These are phyloP conservation scores for Trametes hirsuta DNA, from an alignment of 1,284 basidiomycete species.

Conservation along the genomic window DNA sequence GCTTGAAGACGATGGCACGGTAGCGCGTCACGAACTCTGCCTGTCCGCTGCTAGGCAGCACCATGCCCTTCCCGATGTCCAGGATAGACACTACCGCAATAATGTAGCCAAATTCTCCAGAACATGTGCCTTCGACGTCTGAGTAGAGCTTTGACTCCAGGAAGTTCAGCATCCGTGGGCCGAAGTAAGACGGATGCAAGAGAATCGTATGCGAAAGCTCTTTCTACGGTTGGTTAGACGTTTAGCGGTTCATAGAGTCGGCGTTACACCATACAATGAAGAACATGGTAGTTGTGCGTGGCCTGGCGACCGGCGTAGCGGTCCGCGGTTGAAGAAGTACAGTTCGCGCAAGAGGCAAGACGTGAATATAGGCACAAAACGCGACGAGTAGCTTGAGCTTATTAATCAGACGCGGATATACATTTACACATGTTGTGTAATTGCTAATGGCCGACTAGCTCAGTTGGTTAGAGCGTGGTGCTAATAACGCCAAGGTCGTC, in stretches of 20 bases:
- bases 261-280: constrained; percentile 63
- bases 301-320: background rate
- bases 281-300: constrained; percentile 57
- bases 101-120: constrained; percentile 95
- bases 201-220: constrained; percentile 95
- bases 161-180: constrained; percentile 92
- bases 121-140: constrained; percentile 97
- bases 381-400: no score
- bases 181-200: constrained; percentile 97
- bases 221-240: constrained; percentile 58
- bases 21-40: constrained; percentile 93
- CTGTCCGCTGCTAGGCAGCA: constrained; percentile 90
- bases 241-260: background rate
- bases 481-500: constrained; percentile 13
- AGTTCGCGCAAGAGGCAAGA: background rate
- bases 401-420: background rate
- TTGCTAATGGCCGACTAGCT: constrained; percentile 2
- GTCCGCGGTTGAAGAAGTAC: no score
- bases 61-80: constrained; percentile 90
- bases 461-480: constrained; percentile 13
- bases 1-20: constrained; percentile 94
- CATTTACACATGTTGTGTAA: background rate
- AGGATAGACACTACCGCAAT: constrained; percentile 92
- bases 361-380: background rate
- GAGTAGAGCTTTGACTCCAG: constrained; percentile 92